A percentile compares a stretch with the other conserved stretches of the same genome.
Conservation (phyloP, 257 asterid species). For the Cynanchum wilfordii region DNA sequence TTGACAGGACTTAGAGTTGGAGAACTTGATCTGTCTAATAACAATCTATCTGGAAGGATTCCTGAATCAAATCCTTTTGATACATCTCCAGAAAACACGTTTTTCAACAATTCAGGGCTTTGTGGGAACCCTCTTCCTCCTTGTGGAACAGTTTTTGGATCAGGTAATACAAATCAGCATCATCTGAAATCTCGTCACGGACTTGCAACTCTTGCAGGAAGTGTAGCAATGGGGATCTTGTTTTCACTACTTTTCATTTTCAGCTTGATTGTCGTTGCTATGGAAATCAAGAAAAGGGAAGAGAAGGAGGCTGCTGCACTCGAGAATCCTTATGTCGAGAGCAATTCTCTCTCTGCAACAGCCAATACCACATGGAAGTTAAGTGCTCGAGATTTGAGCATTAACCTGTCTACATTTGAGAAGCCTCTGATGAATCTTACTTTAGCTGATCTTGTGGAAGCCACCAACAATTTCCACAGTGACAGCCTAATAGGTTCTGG, state of each 20-base stretch:
- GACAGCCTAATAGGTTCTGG: constrained; percentile 81
- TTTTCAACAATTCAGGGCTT: constrained; percentile 69
- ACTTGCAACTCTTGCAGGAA: constrained; percentile 74
- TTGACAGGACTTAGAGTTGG: constrained; percentile 62
- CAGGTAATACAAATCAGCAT: constrained; percentile 16
- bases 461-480: constrained; percentile 73
- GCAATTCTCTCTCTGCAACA: constrained; percentile 56
- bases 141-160: constrained; percentile 36
- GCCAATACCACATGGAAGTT: constrained; percentile 66
- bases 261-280: constrained; percentile 60
- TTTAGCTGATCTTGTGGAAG: constrained; percentile 82
- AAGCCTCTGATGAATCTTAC: constrained; percentile 83
- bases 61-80: constrained; percentile 82
- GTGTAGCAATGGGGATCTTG: constrained; percentile 74
- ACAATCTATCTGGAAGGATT: constrained; percentile 63
- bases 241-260: constrained; percentile 75
- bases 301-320: constrained; percentile 48
- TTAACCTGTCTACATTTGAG: constrained; percentile 69
- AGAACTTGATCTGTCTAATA: constrained; percentile 74
- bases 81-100: constrained; percentile 61
- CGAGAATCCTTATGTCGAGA: constrained; percentile 71
- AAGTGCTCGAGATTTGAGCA: constrained; percentile 70
- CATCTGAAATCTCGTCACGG: constrained; percentile 48
- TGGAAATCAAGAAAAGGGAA: constrained; percentile 67
- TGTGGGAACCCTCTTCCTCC: constrained; percentile 76